These are phyloP conservation scores for Amorphotheca resinae DNA, from an alignment of 495 filamentous ascomycete species.

Conservation along the genomic window DNA sequence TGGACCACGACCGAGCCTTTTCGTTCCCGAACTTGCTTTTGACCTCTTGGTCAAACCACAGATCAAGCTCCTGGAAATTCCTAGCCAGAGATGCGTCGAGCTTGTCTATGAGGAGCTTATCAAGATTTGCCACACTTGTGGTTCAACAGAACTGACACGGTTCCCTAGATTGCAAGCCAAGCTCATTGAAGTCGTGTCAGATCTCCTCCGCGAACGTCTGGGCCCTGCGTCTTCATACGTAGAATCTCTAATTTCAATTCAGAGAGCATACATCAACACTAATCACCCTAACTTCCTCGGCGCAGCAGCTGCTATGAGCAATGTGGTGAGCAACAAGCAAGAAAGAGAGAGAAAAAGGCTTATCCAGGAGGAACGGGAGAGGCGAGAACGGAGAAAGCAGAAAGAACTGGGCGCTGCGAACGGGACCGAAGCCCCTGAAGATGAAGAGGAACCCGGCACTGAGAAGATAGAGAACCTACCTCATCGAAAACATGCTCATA, in stretches of 20 bases:
- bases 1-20: constrained; percentile 85
- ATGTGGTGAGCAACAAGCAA: constrained; percentile 85
- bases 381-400: constrained; percentile 65
- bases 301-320: constrained; percentile 94
- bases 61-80: constrained; percentile 93
- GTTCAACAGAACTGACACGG: constrained; percentile 79
- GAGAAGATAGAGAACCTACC: constrained; percentile 39
- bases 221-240: constrained; percentile 85
- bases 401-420: constrained; percentile 68
- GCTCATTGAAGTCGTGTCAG: constrained; percentile 95
- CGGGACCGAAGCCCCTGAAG: constrained; percentile 53
- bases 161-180: constrained; percentile 94
- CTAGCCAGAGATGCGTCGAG: constrained; percentile 92
- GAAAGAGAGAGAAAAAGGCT: constrained; percentile 78
- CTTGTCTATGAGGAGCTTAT: constrained; percentile 98
- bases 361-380: constrained; percentile 69
- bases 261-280: constrained; percentile 97
- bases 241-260: constrained; percentile 91
- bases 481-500: constrained; percentile 45
- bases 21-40: constrained; percentile 95
- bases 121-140: constrained; percentile 98
- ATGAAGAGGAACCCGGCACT: constrained; percentile 54
- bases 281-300: constrained; percentile 99
- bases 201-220: constrained; percentile 83
- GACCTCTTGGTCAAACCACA: constrained; percentile 96